Evolutionary conservation across 495 filamentous ascomycete genomes (phyloP).

Genomic region (Aspergillus carlsbadensis): DNA sequence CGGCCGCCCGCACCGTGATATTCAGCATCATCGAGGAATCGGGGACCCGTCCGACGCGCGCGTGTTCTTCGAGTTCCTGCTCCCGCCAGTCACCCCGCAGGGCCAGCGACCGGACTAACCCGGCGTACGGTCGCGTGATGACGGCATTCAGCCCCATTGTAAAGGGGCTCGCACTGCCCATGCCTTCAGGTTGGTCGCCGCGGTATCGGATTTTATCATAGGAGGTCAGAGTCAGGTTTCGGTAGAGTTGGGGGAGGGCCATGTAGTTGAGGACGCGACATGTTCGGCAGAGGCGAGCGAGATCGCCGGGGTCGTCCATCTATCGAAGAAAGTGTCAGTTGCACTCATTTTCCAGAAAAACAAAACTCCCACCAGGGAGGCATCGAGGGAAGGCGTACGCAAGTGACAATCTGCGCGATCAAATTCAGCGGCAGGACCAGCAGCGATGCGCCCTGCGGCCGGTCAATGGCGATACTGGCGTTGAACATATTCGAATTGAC

Average conservation of each 20-base stretch:
- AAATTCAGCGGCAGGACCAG: slow-evolving; percentile 58
- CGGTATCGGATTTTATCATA: slow-evolving; percentile 62
- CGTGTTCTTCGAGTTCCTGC: slow-evolving; percentile 54
- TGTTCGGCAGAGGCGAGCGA: slow-evolving; percentile 57
- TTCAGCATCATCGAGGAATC: slow-evolving; percentile 66
- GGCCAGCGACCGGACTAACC: slow-evolving; percentile 51
- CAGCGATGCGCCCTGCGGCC: slow-evolving; percentile 33
- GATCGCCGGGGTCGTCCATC: slow-evolving; percentile 55
- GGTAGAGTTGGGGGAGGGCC: slow-evolving; percentile 61
- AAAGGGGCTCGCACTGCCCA: slow-evolving; percentile 61
- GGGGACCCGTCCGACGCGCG: slow-evolving; percentile 56
- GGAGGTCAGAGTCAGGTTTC: slow-evolving; percentile 53
- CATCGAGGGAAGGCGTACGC: slow-evolving; percentile 35
- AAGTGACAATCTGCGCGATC: slow-evolving; percentile 53
- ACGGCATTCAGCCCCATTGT: slow-evolving; percentile 62
- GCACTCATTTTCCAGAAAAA: neutral
- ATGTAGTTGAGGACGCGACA: slow-evolving; percentile 66
- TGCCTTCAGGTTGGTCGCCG: slow-evolving; percentile 58
- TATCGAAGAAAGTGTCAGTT: slow-evolving; percentile 20
- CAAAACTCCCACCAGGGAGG: no score
- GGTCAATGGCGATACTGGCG: slow-evolving; percentile 35
- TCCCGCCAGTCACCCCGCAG: slow-evolving; percentile 61
- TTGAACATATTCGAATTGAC: slow-evolving; percentile 51
- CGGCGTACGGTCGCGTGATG: slow-evolving; percentile 52
- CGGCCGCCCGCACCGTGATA: slow-evolving; percentile 55